phyloP scores from a whole-genome alignment of 2,329 filamentous ascomycete genomes.

The Cordyceps tenuipes region DNA sequence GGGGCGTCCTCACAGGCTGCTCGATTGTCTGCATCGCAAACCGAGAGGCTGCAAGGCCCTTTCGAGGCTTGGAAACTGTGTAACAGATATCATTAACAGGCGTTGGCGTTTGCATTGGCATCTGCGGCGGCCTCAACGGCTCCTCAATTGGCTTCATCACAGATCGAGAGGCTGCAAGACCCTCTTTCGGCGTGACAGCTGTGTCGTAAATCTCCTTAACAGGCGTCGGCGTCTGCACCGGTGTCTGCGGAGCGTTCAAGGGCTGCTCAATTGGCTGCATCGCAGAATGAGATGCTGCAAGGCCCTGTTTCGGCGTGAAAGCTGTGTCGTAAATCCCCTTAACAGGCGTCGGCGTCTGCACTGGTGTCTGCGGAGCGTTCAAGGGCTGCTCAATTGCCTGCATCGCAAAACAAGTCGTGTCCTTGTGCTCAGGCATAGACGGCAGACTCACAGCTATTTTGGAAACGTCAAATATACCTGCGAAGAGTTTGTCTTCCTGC shows the following conservation, averaged over 20 bases:
- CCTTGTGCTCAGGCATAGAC: background rate
- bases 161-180: conserved; percentile 1
- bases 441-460: background rate
- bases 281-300: conserved; percentile 1
- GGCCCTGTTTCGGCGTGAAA: background rate
- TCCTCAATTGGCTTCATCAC: background rate
- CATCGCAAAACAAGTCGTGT: background rate
- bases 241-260: background rate
- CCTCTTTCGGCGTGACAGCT: background rate
- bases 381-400: background rate
- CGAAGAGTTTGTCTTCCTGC: background rate
- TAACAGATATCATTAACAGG: too few relatives aligned
- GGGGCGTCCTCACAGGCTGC: background rate
- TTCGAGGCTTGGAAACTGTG: background rate
- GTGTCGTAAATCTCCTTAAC: too few relatives aligned
- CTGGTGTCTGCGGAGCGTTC: background rate
- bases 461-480: background rate
- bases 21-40: background rate
- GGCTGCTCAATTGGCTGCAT: background rate
- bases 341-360: background rate
- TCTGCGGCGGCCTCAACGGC: background rate
- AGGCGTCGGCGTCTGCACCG: background rate
- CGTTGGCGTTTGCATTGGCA: background rate
- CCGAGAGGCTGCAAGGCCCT: background rate
- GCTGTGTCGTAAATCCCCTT: too few relatives aligned